phyloP scores from a whole-genome alignment of 176 grass and related monocot genomes.

The Aegilops speltoides region DNA sequence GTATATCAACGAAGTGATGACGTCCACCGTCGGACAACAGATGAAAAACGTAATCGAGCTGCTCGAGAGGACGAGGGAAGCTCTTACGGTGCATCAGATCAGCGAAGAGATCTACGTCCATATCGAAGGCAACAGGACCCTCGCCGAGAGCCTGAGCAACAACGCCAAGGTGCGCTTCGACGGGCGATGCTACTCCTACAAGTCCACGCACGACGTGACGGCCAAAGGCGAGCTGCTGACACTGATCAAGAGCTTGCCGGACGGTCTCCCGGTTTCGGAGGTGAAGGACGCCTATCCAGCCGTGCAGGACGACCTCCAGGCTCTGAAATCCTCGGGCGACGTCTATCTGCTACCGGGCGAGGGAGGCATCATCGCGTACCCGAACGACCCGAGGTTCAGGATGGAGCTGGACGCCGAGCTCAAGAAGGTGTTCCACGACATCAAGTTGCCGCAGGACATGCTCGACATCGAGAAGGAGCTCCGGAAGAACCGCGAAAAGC shows the following conservation, averaged over 20 bases:
- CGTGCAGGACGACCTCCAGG: background rate
- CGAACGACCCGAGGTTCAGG: background rate
- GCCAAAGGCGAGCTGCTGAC: background rate
- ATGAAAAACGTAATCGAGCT: background rate
- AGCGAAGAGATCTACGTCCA: too few species aligned
- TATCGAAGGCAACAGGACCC: too few species aligned
- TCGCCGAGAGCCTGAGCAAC: too few species aligned
- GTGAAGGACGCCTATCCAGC: background rate
- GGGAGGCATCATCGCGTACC: background rate
- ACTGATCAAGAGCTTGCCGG: background rate
- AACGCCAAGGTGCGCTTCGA: too few species aligned
- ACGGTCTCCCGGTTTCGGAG: background rate
- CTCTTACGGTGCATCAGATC: too few species aligned
- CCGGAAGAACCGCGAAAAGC: background rate
- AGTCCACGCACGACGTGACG: background rate
- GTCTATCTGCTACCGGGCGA: background rate
- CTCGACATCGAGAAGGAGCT: slow-evolving; percentile 3
- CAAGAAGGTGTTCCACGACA: background rate
- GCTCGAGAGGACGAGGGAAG: background rate
- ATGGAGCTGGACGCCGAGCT: background rate
- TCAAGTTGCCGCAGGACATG: background rate
- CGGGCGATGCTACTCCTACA: too few species aligned
- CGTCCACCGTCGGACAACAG: background rate
- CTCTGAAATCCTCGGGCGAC: background rate
- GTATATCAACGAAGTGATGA: background rate